These are phyloP conservation scores for Fusarium sarcochroum DNA, from an alignment of 2,329 filamentous ascomycete genomes.

Conservation along the genomic window DNA sequence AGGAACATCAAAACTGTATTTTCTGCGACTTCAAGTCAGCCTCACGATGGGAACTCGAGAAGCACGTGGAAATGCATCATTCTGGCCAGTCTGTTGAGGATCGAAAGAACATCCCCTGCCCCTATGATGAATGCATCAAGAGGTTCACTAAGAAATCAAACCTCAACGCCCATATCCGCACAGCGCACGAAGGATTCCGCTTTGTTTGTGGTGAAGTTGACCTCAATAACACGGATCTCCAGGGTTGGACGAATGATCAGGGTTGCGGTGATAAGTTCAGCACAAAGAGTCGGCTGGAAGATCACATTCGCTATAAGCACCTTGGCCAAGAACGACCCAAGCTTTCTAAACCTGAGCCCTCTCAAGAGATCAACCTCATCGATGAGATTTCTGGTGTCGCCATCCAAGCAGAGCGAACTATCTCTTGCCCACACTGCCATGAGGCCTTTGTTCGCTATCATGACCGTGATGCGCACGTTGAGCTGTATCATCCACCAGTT, in stretches of 20 bases:
- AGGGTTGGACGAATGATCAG: slow-evolving; percentile 73
- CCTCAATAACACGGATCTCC: slow-evolving; percentile 69
- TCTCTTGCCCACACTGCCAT: slow-evolving; percentile 63
- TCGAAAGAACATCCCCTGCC: slow-evolving; percentile 76
- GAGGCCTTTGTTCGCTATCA: slow-evolving; percentile 64
- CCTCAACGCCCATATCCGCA: slow-evolving; percentile 82
- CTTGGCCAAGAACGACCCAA: slow-evolving; percentile 69
- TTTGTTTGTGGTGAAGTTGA: slow-evolving; percentile 84
- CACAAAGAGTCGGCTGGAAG: slow-evolving; percentile 83
- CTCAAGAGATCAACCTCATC: slow-evolving; percentile 52
- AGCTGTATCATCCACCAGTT: slow-evolving; percentile 47
- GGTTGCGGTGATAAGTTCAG: slow-evolving; percentile 83
- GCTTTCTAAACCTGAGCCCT: slow-evolving; percentile 40
- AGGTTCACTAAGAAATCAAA: slow-evolving; percentile 89
- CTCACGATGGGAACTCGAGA: slow-evolving; percentile 76
- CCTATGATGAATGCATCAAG: slow-evolving; percentile 77
- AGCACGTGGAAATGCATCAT: slow-evolving; percentile 85
- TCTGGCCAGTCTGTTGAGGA: slow-evolving; percentile 72
- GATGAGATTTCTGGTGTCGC: slow-evolving; percentile 60
- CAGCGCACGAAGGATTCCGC: slow-evolving; percentile 80
- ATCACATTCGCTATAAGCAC: slow-evolving; percentile 88
- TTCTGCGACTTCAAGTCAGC: slow-evolving; percentile 80
- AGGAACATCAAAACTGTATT: slow-evolving; percentile 80
- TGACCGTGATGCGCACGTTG: slow-evolving; percentile 64
- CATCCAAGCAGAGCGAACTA: slow-evolving; percentile 58